Base-by-base conservation (phyloP, 352 stramenopile genomes). In the Phytophthora quininea region DNA sequence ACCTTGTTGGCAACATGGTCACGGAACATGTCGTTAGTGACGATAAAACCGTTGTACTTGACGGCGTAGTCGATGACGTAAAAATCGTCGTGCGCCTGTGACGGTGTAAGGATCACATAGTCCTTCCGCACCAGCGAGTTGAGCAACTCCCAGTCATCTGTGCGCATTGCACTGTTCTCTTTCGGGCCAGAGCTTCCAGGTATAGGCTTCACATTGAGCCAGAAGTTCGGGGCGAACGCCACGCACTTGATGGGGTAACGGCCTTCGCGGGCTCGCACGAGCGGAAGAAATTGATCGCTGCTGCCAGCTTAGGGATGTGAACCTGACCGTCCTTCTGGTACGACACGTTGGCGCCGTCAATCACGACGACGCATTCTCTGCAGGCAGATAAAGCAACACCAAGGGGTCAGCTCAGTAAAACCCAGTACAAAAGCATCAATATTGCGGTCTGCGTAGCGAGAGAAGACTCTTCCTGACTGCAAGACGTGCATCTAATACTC, bases 1-100 rank as follows among this genome's bases (percentile, higher is more conserved):
- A 84, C 84, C 71, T 89, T 89, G 52, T 93, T 82, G 32, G 83
- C 64, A 6, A 97, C 73, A 47, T 96, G 88, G 67, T 97, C 90
- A n/a, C 91, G 85, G 61, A 96, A 97, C 82, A 97, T 93, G 71
- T 97, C 91, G 74, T 97, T 97, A 3, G 86, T 97, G 51, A 97
- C 89, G 51, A 97, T 88, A 58, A 95, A 94, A n/a, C 89, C 89
- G 61, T 91, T 64, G 73, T 97, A 78, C 58, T 92, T 93, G 67
- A 92, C 84, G 3, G 90, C 88, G 63, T 97, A 97, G 67, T 94
- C 88, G 67, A 97, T 97, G 56, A 96, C 90, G 62, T 97, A 97
- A 38, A 84, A 96, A 68, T 97, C 91, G 51, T 97, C 91, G 62
- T 97, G 85, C 8, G 85, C 84, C 71, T 93, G 88, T 8, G 88